phyloP scores from a whole-genome alignment of 2,329 filamentous ascomycete species.

The Camptophora hylomeconis region DNA sequence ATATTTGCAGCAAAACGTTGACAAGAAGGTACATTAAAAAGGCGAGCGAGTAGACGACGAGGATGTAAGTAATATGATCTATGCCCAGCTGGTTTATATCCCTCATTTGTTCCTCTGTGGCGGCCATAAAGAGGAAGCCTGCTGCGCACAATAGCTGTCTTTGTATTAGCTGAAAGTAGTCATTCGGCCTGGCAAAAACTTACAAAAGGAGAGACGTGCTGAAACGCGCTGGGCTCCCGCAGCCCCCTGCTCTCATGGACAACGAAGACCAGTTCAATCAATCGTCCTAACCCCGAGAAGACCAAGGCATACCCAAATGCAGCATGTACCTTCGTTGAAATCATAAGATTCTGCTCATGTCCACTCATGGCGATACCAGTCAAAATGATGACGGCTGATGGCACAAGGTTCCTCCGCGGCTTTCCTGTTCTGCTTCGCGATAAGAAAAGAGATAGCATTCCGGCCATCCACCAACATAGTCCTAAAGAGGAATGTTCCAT shows the following conservation, averaged over 20 bases:
- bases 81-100: constrained; percentile 61
- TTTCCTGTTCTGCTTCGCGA: constrained; percentile 69
- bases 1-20: constrained; percentile 74
- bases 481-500: constrained; percentile 99
- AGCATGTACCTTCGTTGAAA: constrained; percentile 77
- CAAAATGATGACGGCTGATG: constrained; percentile 76
- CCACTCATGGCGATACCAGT: constrained; percentile 94
- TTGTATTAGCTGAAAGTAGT: constrained; percentile 8
- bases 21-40: constrained; percentile 86
- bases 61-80: constrained; percentile 80
- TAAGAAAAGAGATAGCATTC: constrained; percentile 82
- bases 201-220: constrained; percentile 58
- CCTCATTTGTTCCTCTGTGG: constrained; percentile 90
- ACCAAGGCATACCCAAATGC: constrained; percentile 94
- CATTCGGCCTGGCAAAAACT: constrained; percentile 27
- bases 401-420: constrained; percentile 85
- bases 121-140: constrained; percentile 94
- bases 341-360: constrained; percentile 70
- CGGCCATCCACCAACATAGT: constrained; percentile 96
- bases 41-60: constrained; percentile 81
- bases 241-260: constrained; percentile 61
- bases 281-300: constrained; percentile 68
- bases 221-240: constrained; percentile 57
- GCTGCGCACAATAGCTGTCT: constrained; percentile 75
- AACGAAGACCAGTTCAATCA: constrained; percentile 85